Evolutionary conservation across 176 grass and related monocot species (phyloP).

Genomic region (Paspalum notatum): DNA sequence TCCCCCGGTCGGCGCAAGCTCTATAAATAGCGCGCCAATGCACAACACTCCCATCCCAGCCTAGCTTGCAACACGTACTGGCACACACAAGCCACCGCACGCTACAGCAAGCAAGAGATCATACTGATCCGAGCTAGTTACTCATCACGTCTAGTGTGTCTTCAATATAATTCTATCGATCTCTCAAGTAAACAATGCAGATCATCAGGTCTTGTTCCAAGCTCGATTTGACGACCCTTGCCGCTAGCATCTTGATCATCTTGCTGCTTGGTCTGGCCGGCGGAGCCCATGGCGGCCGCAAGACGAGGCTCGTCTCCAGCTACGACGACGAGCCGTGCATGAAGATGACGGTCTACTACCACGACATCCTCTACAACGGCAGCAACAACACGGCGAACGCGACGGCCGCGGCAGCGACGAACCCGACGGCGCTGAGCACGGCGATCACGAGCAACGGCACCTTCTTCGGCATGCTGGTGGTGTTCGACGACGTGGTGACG

Average conservation of each 20-base stretch:
- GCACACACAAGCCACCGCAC: too few species aligned
- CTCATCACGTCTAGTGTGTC: too few species aligned
- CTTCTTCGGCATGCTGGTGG: conserved; percentile 44
- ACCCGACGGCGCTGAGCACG: conserved; percentile 29
- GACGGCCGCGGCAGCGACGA: conserved; percentile 1
- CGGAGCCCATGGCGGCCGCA: background rate
- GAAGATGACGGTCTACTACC: conserved; percentile 46
- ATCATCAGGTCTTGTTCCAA: background rate
- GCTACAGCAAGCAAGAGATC: too few species aligned
- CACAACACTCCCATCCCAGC: too few species aligned
- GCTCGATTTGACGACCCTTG: background rate
- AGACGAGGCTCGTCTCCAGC: too few species aligned
- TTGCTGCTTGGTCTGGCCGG: background rate
- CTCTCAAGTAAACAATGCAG: conserved; percentile 9
- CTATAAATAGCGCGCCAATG: too few species aligned
- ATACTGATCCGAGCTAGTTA: too few species aligned
- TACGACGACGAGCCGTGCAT: conserved; percentile 19
- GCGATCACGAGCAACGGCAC: conserved; percentile 3
- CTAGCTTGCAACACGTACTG: too few species aligned
- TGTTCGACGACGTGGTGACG: conserved; percentile 48
- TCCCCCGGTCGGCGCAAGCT: too few species aligned
- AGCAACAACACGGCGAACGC: conserved; percentile 37
- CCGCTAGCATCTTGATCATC: background rate
- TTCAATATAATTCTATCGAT: too few species aligned
- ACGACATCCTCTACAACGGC: conserved; percentile 49